Evolutionary conservation across 352 stramenopile species (phyloP), one percentile per base, ranked within the genome.

Genomic region (Albugo laibachii): DNA sequence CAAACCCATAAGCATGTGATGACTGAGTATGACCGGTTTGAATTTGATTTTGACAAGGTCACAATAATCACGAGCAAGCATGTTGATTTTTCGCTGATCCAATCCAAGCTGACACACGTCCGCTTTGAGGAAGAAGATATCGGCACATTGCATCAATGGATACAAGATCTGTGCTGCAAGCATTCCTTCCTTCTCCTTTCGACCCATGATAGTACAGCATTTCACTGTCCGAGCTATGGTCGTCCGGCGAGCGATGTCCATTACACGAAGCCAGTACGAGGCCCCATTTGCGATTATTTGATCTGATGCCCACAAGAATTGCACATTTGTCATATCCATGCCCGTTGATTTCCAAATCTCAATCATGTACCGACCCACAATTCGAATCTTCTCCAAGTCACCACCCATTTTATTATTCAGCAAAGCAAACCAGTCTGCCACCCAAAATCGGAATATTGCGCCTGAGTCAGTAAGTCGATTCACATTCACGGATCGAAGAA

Each of bases 371-470:
- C 87, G 63, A 42, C 88, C 88, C 36, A 97, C 88, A 13, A 77
- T 83, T 35, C 81, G 81, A 61, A 99, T 99, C 69, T 98, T 98
- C 40, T 92, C 75, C 19, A 99, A 63, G 60, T 98, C 93, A 34
- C 93, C 93, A 47, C 91, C 93, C 92, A 99, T 98, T 69, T 99
- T 99, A 66, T 97, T 97, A 66, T 99, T 99, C 57, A 99, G 88
- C 57, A 98, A 89, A 13, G 95, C 95, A 63, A 99, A 99, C 95
- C 95, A 99, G 63, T 99, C 95, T n/a, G 95, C 95, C 21, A 99
- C 94, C 95, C 95, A 99, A 65, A 99, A 99, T 58, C 95, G 92
- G 63, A 99, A 99, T 10, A 95, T 92, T 19, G 88, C 87, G 21
- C 94, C 95, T 5, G 80, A 61, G 12, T 65, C 77, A 34, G 93